These are phyloP conservation scores for Trichoderma virens DNA, from an alignment of 495 filamentous ascomycete species.

Conservation along the genomic window DNA sequence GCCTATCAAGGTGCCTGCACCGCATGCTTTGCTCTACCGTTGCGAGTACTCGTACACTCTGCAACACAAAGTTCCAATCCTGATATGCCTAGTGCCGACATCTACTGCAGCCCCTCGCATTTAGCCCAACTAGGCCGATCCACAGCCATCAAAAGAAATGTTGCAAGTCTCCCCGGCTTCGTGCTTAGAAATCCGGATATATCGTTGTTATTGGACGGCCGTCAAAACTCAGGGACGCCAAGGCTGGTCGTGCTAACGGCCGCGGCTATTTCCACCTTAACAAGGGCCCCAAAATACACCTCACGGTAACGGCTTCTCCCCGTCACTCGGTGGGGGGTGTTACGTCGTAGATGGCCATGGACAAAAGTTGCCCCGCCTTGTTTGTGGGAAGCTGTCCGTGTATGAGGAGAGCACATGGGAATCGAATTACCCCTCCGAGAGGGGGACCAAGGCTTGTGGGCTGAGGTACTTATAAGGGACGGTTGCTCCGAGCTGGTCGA, in stretches of 20 bases:
- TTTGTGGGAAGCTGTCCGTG: no score
- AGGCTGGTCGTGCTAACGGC: neutral
- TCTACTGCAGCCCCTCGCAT: neutral
- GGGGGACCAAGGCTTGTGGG: neutral
- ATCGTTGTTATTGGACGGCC: neutral
- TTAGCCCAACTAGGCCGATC: neutral
- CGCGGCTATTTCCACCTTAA: neutral
- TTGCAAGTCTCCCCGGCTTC: neutral
- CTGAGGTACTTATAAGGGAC: neutral
- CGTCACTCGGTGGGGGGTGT: no score
- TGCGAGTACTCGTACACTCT: no score
- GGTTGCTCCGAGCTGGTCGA: neutral
- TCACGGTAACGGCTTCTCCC: neutral
- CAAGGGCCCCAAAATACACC: neutral
- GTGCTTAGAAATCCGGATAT: conserved; percentile 8
- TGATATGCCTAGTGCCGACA: neutral
- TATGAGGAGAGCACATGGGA: neutral
- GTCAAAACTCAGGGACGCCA: neutral
- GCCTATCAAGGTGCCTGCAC: no score
- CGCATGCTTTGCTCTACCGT: no score
- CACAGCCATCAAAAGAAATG: neutral
- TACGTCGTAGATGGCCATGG: no score
- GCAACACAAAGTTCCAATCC: neutral
- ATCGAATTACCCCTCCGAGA: neutral
- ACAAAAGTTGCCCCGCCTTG: neutral